Base-by-base conservation (phyloP, 495 filamentous ascomycete genomes). In the Aspergillus nanangensis region DNA sequence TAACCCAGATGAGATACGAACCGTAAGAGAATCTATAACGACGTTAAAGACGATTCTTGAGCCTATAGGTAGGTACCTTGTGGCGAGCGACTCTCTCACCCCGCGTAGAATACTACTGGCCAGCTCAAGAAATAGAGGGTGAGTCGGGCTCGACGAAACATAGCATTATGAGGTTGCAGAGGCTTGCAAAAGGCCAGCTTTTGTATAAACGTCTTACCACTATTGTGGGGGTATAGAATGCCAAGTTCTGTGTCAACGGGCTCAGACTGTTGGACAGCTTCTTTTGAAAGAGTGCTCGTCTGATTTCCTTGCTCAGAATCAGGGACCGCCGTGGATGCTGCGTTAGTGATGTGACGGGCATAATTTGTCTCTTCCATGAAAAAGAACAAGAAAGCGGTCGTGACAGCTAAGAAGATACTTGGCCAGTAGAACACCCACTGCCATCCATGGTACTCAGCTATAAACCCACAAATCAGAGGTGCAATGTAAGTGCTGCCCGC, bases 331-430 rank as follows among this genome's bases (percentile, higher is more conserved):
- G 47, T 51, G 14, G 54, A 36, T 5, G 46, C 23, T 4, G 39
- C 53, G 24, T 42, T 39, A 17, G 45, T 33, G 1, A 47, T 33
- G 5, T 58, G 45, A 10, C 75, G 77, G 37, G 72, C 66, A 51
- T 78, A 85, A 56, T 82, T 84, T 2, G 82, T 85, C 57, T 87
- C 82, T 61, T 86, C 83, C 75, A 83, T 79, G 61, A 82, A 80
- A 61, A 84, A 80, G 65, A 82, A 82, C 0, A 83, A 67, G 48
- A 84, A 81, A 4, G 79, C 56, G 38, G 77, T 74, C 1, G 67
- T 71, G 18, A 70, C 66, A 1, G 56, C 82, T 40, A 69, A 63
- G 52, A 85, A 83, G 22, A 85, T 81, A 7, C 79, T 78, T 24
- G 77, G 77, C 73, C 78, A 82, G 60, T 82, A 84, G 46, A 82